These are phyloP conservation scores for Mortierella alpina DNA, from an alignment of 192 early-diverging fungal genomes.

Conservation along the genomic window DNA sequence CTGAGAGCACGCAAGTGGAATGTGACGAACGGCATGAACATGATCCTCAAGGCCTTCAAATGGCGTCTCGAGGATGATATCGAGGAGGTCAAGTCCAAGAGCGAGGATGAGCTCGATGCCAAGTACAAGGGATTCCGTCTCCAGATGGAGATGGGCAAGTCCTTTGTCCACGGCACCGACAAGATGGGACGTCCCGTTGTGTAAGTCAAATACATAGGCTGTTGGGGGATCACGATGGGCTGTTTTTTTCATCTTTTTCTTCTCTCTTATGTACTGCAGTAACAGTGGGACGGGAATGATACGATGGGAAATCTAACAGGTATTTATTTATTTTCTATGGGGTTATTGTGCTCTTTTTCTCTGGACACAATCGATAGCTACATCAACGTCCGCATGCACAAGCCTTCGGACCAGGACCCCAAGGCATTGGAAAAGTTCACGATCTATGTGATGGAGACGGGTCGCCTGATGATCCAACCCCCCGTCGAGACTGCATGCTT, in stretches of 20 bases:
- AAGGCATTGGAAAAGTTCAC: constrained; percentile 75
- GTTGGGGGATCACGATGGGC: neutral
- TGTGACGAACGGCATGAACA: constrained; percentile 75
- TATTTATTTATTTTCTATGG: neutral
- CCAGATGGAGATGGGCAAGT: constrained; percentile 63
- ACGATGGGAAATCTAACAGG: neutral
- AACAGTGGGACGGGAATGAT: neutral
- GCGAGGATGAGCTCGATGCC: constrained; percentile 40
- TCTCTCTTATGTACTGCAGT: neutral
- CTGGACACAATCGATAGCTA: constrained; percentile 44
- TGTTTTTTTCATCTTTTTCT: constrained; percentile 8
- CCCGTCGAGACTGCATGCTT: constrained; percentile 72
- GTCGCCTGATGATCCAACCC: constrained; percentile 70
- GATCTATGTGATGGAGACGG: constrained; percentile 81
- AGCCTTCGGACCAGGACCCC: constrained; percentile 67
- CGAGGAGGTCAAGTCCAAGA: constrained; percentile 55
- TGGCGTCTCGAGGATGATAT: constrained; percentile 81
- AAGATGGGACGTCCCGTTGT: constrained; percentile 60
- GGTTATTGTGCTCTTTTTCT: neutral
- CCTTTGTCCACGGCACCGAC: constrained; percentile 62
- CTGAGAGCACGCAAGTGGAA: constrained; percentile 94
- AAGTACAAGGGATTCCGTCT: constrained; percentile 44
- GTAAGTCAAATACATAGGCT: constrained; percentile 41
- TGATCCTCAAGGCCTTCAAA: constrained; percentile 76
- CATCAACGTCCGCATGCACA: constrained; percentile 64